Conservation (phyloP, 768 basidiomycete species). For the Rhodotorula kratochvilovae region DNA sequence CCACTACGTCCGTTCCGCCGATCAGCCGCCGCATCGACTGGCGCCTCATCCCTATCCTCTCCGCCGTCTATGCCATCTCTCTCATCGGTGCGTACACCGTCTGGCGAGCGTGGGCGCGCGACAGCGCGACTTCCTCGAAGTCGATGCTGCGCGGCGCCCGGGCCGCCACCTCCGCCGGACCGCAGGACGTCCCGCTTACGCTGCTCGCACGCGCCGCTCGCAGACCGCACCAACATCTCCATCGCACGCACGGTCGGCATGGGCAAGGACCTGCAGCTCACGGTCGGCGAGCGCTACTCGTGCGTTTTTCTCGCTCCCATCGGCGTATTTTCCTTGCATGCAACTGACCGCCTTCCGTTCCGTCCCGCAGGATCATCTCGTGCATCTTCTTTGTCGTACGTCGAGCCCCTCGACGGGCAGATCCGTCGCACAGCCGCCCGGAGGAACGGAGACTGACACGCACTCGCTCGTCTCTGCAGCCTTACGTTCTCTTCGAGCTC, state of each 20-base stretch:
- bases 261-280: slow-evolving; percentile 35
- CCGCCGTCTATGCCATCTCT: slow-evolving; percentile 26
- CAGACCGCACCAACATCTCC: slow-evolving; percentile 33
- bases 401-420: background rate
- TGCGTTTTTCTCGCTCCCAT: slow-evolving; percentile 28
- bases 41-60: slow-evolving; percentile 27
- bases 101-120: background rate
- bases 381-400: slow-evolving; percentile 42
- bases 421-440: too few relatives aligned
- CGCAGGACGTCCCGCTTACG: background rate
- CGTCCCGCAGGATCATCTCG: background rate
- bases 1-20: background rate
- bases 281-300: slow-evolving; percentile 46
- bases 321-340: background rate
- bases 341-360: background rate
- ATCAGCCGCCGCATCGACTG: slow-evolving; percentile 28
- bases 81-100: slow-evolving; percentile 8
- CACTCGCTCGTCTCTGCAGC: too few relatives aligned
- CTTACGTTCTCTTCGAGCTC: slow-evolving; percentile 37
- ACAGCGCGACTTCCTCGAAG: background rate
- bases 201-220: background rate
- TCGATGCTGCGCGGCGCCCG: too few relatives aligned
- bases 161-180: too few relatives aligned
- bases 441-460: too few relatives aligned
- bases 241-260: slow-evolving; percentile 40